Evolutionary conservation across 179 eudicot genomes (phyloP), one percentile per base, ranked within the genome.

Genomic region (Nepenthes alata): DNA sequence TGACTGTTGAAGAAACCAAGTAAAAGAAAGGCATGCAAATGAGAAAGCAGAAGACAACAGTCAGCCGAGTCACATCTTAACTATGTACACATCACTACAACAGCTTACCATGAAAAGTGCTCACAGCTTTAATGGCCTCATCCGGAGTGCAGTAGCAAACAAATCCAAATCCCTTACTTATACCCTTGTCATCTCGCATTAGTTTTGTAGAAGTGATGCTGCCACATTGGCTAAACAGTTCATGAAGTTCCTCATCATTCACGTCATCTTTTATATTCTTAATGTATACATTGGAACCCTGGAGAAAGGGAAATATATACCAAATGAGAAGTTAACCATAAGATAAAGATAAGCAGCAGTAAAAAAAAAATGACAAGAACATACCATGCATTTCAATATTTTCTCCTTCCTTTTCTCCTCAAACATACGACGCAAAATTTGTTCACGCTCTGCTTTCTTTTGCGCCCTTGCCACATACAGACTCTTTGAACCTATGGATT

Each of bases 391-490:
- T 70, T 85, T 85, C 75, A 70, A 37, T 7, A 81, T 67, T 64
- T 71, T 78, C 74, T 83, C 91, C 73, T 77, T 88, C 69, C 77
- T 74, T 66, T 74, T 82, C 69, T 87, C 88, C 74, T 85, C 91
- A 72, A 85, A 83, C 35, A 77, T 82, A 55, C 66, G 78, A 8
- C 80, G 83, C 60, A 88, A 66, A 35, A 81, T 13, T 64, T 78
- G 83, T 73, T 77, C 85, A 13, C 96, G 85, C 64, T 88, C 96
- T 51, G 75, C 77, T 73, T 85, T 88, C 76, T 88, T 88, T 55
- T 88, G 96, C 6, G 91, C 96, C 78, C 87, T 75, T 47, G 86
- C 80, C 15, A 85, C 91, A 67, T 88, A 88, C 15, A 88, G 61
- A 67, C 67, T 72, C 84, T 85, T 81, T 62, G 87, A 76, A 53